A percentile compares a stretch with the other conserved stretches of the same genome.
Evolutionary conservation across 1,139 yeast species (phyloP).

Genomic region (Taiozyma sp.): DNA sequence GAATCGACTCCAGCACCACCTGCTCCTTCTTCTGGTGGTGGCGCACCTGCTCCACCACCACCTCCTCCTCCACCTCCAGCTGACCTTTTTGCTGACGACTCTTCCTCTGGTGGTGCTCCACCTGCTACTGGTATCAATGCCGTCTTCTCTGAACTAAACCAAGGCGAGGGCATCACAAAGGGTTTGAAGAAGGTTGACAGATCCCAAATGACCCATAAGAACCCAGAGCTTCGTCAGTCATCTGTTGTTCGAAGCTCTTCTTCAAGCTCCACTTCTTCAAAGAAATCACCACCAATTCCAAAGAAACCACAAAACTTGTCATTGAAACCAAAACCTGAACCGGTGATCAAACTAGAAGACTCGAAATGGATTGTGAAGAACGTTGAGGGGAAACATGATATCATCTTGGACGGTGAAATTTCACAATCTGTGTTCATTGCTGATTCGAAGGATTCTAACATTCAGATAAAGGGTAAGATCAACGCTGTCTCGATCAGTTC

Average conservation of each 20-base stretch:
- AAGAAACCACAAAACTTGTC: slow-evolving; percentile 69
- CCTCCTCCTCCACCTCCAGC: slow-evolving; percentile 84
- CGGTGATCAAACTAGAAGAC: slow-evolving; percentile 76
- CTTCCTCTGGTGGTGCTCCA: slow-evolving; percentile 27
- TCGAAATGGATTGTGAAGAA: slow-evolving; percentile 90
- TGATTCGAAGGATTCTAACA: slow-evolving; percentile 64
- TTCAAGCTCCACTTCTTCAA: slow-evolving; percentile 32
- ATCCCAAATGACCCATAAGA: slow-evolving; percentile 92
- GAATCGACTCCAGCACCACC: slow-evolving; percentile 26
- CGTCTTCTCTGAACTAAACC: slow-evolving; percentile 85
- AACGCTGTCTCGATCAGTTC: slow-evolving; percentile 82
- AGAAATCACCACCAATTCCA: slow-evolving; percentile 50
- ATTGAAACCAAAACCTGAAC: slow-evolving; percentile 53
- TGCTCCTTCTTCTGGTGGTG: slow-evolving; percentile 28
- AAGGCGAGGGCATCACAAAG: slow-evolving; percentile 80
- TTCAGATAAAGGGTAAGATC: slow-evolving; percentile 87
- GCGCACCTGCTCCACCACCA: slow-evolving; percentile 41
- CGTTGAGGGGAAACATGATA: slow-evolving; percentile 52
- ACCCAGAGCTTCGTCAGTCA: slow-evolving; percentile 69
- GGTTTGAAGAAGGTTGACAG: slow-evolving; percentile 89
- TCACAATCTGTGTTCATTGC: slow-evolving; percentile 89
- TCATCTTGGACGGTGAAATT: slow-evolving; percentile 74
- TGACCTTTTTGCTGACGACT: slow-evolving; percentile 46
- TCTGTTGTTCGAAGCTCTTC: slow-evolving; percentile 26
- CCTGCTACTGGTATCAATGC: slow-evolving; percentile 67